These are phyloP conservation scores for Orbilia brochopaga DNA, from an alignment of 2,329 filamentous ascomycete genomes.

Conservation along the genomic window DNA sequence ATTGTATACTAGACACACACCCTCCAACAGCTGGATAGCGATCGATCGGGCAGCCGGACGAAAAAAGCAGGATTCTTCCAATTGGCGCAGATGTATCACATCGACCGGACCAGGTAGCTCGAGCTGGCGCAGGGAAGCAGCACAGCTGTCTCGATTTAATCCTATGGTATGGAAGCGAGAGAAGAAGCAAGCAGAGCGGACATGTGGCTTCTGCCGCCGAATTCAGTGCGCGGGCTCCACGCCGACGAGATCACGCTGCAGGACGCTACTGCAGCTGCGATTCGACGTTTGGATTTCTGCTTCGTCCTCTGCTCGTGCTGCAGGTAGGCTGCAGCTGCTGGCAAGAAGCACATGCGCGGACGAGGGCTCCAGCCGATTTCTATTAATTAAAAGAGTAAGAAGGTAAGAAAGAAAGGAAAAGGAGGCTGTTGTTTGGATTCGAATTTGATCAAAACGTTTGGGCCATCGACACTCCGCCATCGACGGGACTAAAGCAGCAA, in stretches of 20 bases:
- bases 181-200: neutral
- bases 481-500: too few relatives aligned
- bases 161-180: neutral
- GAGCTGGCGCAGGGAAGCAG: neutral
- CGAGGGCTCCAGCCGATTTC: too few relatives aligned
- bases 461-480: too few relatives aligned
- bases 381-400: too few relatives aligned
- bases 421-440: too few relatives aligned
- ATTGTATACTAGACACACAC: too few relatives aligned
- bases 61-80: neutral
- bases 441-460: too few relatives aligned
- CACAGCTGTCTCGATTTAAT: neutral
- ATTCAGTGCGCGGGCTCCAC: too few relatives aligned
- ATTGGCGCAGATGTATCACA: neutral
- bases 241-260: neutral
- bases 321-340: neutral
- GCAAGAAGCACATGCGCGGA: too few relatives aligned
- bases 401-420: too few relatives aligned
- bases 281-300: neutral
- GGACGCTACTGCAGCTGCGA: neutral
- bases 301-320: conserved; percentile 11
- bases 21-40: neutral
- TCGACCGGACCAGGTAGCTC: neutral
- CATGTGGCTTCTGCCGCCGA: neutral
- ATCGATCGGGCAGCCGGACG: neutral